Evolutionary conservation across 306 rosid genomes (phyloP), one percentile per base, ranked within the genome.

Genomic region (cucumber (Cucumis sativus)): DNA sequence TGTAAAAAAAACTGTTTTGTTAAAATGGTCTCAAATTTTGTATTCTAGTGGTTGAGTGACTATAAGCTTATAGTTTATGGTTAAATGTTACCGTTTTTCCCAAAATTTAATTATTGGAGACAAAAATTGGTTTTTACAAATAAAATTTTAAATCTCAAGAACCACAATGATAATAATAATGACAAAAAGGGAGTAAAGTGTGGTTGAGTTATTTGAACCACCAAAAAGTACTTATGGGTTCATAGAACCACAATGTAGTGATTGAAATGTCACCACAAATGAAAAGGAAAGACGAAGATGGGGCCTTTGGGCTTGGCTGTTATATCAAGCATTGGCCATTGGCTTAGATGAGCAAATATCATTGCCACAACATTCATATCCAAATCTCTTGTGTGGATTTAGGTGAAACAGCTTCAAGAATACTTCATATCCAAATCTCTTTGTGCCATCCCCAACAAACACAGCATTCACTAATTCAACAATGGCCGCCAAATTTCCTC

Each of bases 401-500:
- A 0, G 37, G 37, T 4, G 4, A 33, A 33, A 33, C 5, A 33
- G 37, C 37, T 33, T 33, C 37, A 33, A 4, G 37, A 33, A 33
- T 33, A 33, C 37, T 33, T 33, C 37, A 33, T 33, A 33, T 33
- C 37, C 37, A 4, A 33, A 33, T 33, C 37, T 4, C 37, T 33
- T 23, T 78, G 79, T 78, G 82, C 74, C 87, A 81, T 81, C 57
- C 84, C 54, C 67, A 79, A 60, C 16, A 39, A 55, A 55, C 59
- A 58, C 79, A 60, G 45, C 57, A 52, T 6, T 55, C 10, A 55
- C 9, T 55, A 55, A 75, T 63, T 47, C 61, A 88, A 78, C 69
- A 80, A 94, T 91, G 96, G 94, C 97, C 21, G 66, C 89, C 84
- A 87, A 82, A 64, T 11, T 89, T 57, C 79, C 83, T 82, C 89